phyloP scores from a whole-genome alignment of 2,329 filamentous ascomycete genomes.

The Hymenoscyphus occultus region DNA sequence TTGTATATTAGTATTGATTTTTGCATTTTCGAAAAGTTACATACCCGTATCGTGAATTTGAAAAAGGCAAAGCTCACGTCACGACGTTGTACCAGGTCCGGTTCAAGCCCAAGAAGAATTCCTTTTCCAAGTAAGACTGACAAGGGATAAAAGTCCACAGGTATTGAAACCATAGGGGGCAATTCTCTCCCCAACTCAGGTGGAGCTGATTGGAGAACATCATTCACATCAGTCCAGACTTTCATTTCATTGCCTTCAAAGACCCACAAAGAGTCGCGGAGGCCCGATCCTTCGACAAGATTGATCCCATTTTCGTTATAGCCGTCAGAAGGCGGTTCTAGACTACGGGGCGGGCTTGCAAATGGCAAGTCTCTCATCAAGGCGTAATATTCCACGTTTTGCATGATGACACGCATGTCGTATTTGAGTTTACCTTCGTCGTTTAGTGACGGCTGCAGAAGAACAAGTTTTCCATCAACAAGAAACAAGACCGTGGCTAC shows the following conservation, averaged over 20 bases:
- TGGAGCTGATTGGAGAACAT: slow-evolving; percentile 71
- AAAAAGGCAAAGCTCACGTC: slow-evolving; percentile 90
- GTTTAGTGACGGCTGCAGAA: slow-evolving; percentile 82
- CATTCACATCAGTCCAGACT: slow-evolving; percentile 84
- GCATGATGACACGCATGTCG: slow-evolving; percentile 94
- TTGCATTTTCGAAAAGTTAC: slow-evolving; percentile 35
- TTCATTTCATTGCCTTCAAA: slow-evolving; percentile 87
- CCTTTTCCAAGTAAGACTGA: slow-evolving; percentile 86
- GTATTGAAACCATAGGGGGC: slow-evolving; percentile 70
- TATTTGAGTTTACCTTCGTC: slow-evolving; percentile 87
- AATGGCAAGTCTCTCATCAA: slow-evolving; percentile 81
- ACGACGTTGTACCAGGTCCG: slow-evolving; percentile 87
- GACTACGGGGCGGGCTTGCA: slow-evolving; percentile 21
- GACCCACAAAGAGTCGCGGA: slow-evolving; percentile 89
- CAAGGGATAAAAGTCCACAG: slow-evolving; percentile 93
- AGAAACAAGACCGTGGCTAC: slow-evolving; percentile 91
- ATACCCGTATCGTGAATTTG: slow-evolving; percentile 80
- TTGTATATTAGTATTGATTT: slow-evolving; percentile 19
- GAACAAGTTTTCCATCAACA: slow-evolving; percentile 94
- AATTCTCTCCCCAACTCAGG: slow-evolving; percentile 66
- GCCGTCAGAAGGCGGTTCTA: slow-evolving; percentile 10
- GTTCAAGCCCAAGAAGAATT: slow-evolving; percentile 85
- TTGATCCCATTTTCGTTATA: slow-evolving; percentile 20
- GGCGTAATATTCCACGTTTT: slow-evolving; percentile 93
- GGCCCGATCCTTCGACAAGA: slow-evolving; percentile 32